These are phyloP conservation scores for Schizonepeta tenuifolia DNA, from an alignment of 257 asterid genomes.

Conservation along the genomic window DNA sequence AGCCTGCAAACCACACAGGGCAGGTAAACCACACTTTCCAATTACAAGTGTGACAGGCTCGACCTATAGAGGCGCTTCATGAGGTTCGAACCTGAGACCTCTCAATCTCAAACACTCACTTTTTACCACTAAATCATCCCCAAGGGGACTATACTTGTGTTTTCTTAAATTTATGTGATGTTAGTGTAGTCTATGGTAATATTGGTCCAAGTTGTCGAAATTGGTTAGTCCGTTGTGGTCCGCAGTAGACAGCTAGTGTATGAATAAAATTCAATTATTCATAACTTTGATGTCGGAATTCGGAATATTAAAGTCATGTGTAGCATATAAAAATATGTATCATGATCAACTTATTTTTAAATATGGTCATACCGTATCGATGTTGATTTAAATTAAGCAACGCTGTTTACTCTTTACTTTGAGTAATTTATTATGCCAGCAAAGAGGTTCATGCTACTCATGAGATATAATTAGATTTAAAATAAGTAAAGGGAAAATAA, in stretches of 20 bases:
- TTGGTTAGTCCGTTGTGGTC: conserved; percentile 33
- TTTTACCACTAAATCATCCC: too few species aligned
- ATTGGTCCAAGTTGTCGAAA: conserved; percentile 31
- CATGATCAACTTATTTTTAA: background rate
- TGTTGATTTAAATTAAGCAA: too few species aligned
- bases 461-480: background rate
- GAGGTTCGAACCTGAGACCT: too few species aligned
- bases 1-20: too few species aligned
- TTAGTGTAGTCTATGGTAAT: too few species aligned
- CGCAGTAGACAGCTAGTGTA: conserved; percentile 35
- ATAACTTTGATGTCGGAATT: conserved; percentile 15
- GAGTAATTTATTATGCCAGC: background rate
- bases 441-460: background rate
- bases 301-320: background rate
- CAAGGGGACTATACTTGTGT: too few species aligned
- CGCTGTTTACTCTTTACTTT: background rate
- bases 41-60: too few species aligned
- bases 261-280: conserved; percentile 32
- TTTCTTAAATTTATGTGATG: background rate
- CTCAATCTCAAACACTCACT: too few species aligned
- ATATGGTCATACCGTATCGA: background rate
- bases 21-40: too few species aligned
- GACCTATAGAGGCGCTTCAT: too few species aligned
- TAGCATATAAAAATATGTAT: background rate
- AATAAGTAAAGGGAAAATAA: background rate